Conservation (phyloP, 306 rosid species). For the Corylus americana region DNA sequence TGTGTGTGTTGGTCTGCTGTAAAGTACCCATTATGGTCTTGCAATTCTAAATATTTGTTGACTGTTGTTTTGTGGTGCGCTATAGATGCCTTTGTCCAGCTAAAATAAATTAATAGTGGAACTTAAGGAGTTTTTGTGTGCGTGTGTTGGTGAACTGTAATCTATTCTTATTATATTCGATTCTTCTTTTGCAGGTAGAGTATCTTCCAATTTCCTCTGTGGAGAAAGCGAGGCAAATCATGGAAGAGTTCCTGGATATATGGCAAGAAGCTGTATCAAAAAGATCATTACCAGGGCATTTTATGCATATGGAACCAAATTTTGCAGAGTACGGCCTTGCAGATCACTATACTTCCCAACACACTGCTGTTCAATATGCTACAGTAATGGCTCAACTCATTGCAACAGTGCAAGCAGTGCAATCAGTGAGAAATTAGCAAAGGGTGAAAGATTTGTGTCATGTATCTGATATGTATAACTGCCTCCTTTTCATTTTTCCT, state of each 20-base stretch:
- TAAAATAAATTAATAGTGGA: neutral
- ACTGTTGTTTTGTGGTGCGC: no score
- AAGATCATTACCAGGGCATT: conserved; percentile 83
- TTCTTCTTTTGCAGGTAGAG: conserved; percentile 57
- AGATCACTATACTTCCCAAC: conserved; percentile 71
- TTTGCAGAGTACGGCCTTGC: conserved; percentile 74
- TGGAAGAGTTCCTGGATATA: conserved; percentile 74
- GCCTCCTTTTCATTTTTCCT: neutral
- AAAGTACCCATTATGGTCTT: neutral
- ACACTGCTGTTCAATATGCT: conserved; percentile 88
- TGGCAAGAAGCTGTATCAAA: conserved; percentile 77
- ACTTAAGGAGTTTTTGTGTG: neutral
- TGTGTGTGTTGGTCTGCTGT: neutral
- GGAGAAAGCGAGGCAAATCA: conserved; percentile 65
- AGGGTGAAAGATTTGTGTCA: conserved; percentile 1
- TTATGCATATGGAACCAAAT: conserved; percentile 66
- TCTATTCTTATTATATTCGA: conserved; percentile 8
- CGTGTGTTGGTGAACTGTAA: neutral
- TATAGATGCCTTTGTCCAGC: no score
- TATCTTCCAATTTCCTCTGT: conserved; percentile 84
- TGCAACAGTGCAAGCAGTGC: conserved; percentile 59
- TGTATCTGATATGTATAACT: conserved; percentile 2
- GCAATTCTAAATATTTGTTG: neutral
- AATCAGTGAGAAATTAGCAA: conserved; percentile 55
- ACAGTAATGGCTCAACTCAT: conserved; percentile 73